These are phyloP conservation scores for Fraxinus quadrangulata DNA, from an alignment of 257 asterid genomes.

Conservation along the genomic window DNA sequence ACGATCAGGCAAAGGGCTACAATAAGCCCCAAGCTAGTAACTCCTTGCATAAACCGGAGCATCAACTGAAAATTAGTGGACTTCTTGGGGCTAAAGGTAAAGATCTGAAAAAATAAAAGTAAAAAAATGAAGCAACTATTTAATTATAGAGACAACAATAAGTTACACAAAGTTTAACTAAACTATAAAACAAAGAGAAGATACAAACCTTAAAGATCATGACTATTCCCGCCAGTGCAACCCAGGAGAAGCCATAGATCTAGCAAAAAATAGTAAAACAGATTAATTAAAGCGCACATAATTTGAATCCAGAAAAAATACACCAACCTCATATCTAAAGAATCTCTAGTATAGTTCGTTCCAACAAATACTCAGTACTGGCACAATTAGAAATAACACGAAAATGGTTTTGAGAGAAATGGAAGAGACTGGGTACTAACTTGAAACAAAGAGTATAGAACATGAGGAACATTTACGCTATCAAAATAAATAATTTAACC, in stretches of 20 bases:
- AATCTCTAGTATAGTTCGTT: background rate
- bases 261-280: conserved; percentile 30
- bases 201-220: conserved; percentile 79
- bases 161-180: conserved; percentile 4
- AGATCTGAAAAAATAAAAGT: conserved; percentile 49
- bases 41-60: conserved; percentile 95
- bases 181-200: conserved; percentile 4
- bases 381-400: background rate
- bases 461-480: background rate
- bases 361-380: background rate
- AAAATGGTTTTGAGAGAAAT: background rate
- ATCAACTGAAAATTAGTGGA: conserved; percentile 84
- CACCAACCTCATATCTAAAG: background rate
- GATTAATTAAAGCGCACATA: background rate
- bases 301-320: background rate
- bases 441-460: background rate
- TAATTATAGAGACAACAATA: background rate
- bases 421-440: background rate
- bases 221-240: conserved; percentile 74
- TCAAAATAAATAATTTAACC: background rate
- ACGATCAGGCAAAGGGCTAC: conserved; percentile 80
- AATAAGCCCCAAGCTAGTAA: conserved; percentile 75
- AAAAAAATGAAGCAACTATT: conserved; percentile 19
- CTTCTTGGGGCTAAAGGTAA: conserved; percentile 80
- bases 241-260: conserved; percentile 97